Evolutionary conservation across 352 stramenopile species (phyloP).

Genomic region (Phytophthora pini): DNA sequence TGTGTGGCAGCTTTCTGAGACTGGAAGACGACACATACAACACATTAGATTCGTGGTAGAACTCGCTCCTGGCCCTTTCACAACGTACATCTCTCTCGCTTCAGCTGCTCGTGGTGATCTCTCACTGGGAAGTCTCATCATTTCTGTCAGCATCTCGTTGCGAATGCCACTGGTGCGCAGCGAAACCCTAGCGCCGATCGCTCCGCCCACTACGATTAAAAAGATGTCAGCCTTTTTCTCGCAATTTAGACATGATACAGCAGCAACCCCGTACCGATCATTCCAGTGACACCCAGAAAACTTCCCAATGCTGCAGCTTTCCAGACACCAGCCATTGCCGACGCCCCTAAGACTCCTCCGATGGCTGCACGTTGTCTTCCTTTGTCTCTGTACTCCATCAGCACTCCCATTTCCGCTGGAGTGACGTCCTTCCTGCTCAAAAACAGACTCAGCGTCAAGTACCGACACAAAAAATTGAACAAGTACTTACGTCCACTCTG

Average conservation of each 20-base stretch:
- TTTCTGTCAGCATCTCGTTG: constrained; percentile 12
- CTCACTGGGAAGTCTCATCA: constrained; percentile 12
- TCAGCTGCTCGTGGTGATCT: constrained; percentile 9
- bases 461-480: neutral
- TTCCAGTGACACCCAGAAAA: constrained; percentile 10
- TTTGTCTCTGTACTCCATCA: constrained; percentile 11
- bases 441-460: neutral
- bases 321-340: constrained; percentile 16
- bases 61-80: neutral
- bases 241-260: neutral
- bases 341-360: constrained; percentile 9
- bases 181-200: constrained; percentile 6
- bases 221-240: neutral
- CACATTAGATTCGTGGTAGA: no score
- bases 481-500: neutral
- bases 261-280: constrained; percentile 13
- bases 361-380: constrained; percentile 7
- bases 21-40: no score
- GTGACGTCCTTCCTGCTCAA: constrained; percentile 9
- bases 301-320: constrained; percentile 12
- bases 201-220: constrained; percentile 8
- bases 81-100: constrained; percentile 15
- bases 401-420: constrained; percentile 12
- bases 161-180: constrained; percentile 11
- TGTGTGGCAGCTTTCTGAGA: no score